Evolutionary conservation across 2,329 filamentous ascomycete species (phyloP).

Genomic region (Botrytis medusae): DNA sequence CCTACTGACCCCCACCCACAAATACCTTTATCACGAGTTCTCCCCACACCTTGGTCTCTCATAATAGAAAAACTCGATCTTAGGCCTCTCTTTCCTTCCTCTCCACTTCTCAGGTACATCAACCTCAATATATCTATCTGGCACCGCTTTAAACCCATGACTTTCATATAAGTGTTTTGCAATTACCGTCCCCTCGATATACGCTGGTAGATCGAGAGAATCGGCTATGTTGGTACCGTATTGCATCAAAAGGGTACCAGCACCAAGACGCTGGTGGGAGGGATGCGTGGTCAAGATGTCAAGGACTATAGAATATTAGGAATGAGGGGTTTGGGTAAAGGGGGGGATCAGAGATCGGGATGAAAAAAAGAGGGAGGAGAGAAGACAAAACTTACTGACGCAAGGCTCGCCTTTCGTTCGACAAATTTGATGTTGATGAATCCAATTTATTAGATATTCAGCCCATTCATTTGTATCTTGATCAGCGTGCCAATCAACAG

Average conservation of each 20-base stretch:
- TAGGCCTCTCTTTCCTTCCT: constrained; percentile 13
- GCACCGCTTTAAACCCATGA: constrained; percentile 26
- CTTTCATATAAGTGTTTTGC: constrained; percentile 29
- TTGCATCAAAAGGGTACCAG: constrained; percentile 41
- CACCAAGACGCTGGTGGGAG: constrained; percentile 41
- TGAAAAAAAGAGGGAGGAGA: background rate
- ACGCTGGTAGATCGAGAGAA: constrained; percentile 17
- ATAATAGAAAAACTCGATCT: constrained; percentile 26
- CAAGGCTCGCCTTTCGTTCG: constrained; percentile 25
- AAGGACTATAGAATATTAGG: constrained; percentile 33
- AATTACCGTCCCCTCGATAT: constrained; percentile 23
- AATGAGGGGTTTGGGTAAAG: background rate
- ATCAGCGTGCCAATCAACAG: constrained; percentile 29
- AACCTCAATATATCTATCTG: constrained; percentile 22
- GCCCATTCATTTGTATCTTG: constrained; percentile 28
- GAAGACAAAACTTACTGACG: constrained; percentile 23
- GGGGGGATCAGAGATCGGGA: too few species aligned
- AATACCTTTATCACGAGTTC: background rate
- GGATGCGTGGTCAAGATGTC: constrained; percentile 42
- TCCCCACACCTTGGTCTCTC: constrained; percentile 14
- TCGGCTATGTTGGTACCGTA: constrained; percentile 43
- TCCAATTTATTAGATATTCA: constrained; percentile 23
- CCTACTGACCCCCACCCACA: fast-evolving
- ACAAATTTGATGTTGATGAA: constrained; percentile 24
- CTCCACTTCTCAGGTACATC: constrained; percentile 28